Conservation (phyloP, 2,329 filamentous ascomycete species). For the Pseudogymnoascus sp. region DNA sequence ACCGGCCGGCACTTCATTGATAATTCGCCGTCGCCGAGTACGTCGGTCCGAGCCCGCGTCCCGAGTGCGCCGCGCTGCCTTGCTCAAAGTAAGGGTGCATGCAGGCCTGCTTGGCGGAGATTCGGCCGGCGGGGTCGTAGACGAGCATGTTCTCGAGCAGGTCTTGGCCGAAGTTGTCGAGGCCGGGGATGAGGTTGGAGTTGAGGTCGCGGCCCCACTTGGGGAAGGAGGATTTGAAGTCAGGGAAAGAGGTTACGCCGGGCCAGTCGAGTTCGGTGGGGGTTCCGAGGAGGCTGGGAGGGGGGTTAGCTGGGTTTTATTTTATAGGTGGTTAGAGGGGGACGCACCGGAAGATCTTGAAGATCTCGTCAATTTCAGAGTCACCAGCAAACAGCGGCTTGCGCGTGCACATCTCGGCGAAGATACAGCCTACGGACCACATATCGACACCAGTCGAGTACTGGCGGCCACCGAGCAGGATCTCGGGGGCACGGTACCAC, state of each 20-base stretch:
- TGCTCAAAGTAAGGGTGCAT: slow-evolving; percentile 70
- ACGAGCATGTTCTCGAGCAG: slow-evolving; percentile 64
- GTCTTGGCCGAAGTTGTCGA: slow-evolving; percentile 65
- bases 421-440: slow-evolving; percentile 93
- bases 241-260: slow-evolving; percentile 87
- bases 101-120: slow-evolving; percentile 82
- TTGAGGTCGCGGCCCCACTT: slow-evolving; percentile 73
- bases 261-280: slow-evolving; percentile 78
- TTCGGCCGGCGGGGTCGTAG: slow-evolving; percentile 78
- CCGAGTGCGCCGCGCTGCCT: slow-evolving; percentile 27
- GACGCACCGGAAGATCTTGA: slow-evolving; percentile 80
- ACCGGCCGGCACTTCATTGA: slow-evolving; percentile 19
- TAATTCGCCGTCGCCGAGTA: slow-evolving; percentile 22
- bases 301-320: no score
- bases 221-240: slow-evolving; percentile 87
- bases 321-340: background rate
- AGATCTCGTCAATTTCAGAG: slow-evolving; percentile 89
- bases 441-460: slow-evolving; percentile 94
- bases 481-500: slow-evolving; percentile 88
- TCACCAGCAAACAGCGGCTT: slow-evolving; percentile 90
- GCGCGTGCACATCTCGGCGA: slow-evolving; percentile 91
- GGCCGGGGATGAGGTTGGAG: slow-evolving; percentile 56
- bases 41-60: slow-evolving; percentile 25
- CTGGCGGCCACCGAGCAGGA: slow-evolving; percentile 80
- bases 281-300: slow-evolving; percentile 62